Evolutionary conservation across 1,284 basidiomycete genomes (phyloP).

Genomic region (Sphaerobolus stellatus): DNA sequence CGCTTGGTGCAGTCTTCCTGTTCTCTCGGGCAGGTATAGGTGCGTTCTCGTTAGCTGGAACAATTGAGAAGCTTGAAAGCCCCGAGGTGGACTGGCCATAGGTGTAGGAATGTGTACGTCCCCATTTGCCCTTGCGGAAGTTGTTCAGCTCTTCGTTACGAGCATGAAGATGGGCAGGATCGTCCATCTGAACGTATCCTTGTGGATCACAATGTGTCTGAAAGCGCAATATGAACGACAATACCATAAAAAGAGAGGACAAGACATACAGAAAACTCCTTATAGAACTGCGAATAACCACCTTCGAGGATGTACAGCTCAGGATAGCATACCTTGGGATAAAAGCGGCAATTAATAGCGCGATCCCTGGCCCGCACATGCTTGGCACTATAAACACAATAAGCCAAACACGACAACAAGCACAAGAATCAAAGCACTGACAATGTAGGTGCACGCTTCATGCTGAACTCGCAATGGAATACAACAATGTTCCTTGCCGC

Average conservation of each 20-base stretch:
- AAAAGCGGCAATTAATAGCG: slow-evolving; percentile 80
- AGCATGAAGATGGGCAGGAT: slow-evolving; percentile 77
- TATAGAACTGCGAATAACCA: slow-evolving; percentile 89
- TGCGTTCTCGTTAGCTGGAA: slow-evolving; percentile 40
- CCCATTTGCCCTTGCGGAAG: slow-evolving; percentile 80
- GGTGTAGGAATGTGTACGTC: slow-evolving; percentile 84
- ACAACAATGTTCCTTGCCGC: slow-evolving; percentile 81
- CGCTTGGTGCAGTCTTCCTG: slow-evolving; percentile 52
- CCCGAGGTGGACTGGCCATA: slow-evolving; percentile 68
- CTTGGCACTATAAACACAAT: slow-evolving; percentile 65
- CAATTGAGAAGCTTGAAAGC: slow-evolving; percentile 26
- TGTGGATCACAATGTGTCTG: slow-evolving; percentile 72
- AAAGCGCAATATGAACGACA: slow-evolving; percentile 5
- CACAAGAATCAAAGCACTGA: slow-evolving; percentile 42
- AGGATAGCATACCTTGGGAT: slow-evolving; percentile 93
- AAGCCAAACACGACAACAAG: slow-evolving; percentile 17
- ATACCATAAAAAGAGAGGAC: not conserved
- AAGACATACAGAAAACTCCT: slow-evolving; percentile 46
- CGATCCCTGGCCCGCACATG: slow-evolving; percentile 90
- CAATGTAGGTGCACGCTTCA: slow-evolving; percentile 95
- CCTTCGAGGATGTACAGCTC: slow-evolving; percentile 97
- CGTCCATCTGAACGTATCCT: slow-evolving; percentile 92
- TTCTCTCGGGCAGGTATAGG: slow-evolving; percentile 40
- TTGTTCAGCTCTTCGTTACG: slow-evolving; percentile 86
- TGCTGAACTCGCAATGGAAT: slow-evolving; percentile 98